Evolutionary conservation across 441 rosid species (phyloP), one percentile per base, ranked within the genome.

Genomic region (Hura crepitans): DNA sequence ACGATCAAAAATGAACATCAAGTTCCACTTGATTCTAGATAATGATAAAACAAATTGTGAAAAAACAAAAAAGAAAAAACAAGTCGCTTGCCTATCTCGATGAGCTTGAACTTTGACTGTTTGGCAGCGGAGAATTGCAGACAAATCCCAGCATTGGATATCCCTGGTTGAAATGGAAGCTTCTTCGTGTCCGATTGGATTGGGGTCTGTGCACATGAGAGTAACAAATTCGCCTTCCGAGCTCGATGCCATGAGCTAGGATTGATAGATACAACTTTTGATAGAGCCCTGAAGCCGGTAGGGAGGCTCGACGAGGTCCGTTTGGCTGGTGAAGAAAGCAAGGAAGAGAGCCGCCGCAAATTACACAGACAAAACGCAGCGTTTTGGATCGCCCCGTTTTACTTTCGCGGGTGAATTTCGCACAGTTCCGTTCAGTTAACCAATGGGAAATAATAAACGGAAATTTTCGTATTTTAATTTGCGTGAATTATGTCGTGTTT

Each of bases 81-180:
- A 6, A 39, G 20, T n/a, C 15, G 62, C 79, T 80, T 69, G 66
- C 96, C 87, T 86, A 22, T 72, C 68, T 56, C 90, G 90, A 79
- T 79, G 68, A 71, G 86, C 92, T 71, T 71, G 79, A 69, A 89
- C 78, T 72, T 75, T 66, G 37, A 89, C 72, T 30, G 77, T 82
- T 67, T 61, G 73, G 85, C 54, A 74, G 61, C 77, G 69, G 76
- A 85, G 85, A 73, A 82, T 80, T 14, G 81, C 50, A 17, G 83
- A 60, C 18, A 78, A 66, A 76, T 88, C 79, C 92, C 91, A 88
- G 74, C 68, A 56, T 43, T 30, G 65, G 68, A 89, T 76, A 59
- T 88, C 92, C 6, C 75, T 62, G 6, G 89, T 80, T 57, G 91
- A 85, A 68, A 89, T 77, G 12, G 75, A 61, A 58, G 74, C 51